Base-by-base conservation (phyloP, 352 stramenopile genomes). In the Phytophthora sp. region DNA sequence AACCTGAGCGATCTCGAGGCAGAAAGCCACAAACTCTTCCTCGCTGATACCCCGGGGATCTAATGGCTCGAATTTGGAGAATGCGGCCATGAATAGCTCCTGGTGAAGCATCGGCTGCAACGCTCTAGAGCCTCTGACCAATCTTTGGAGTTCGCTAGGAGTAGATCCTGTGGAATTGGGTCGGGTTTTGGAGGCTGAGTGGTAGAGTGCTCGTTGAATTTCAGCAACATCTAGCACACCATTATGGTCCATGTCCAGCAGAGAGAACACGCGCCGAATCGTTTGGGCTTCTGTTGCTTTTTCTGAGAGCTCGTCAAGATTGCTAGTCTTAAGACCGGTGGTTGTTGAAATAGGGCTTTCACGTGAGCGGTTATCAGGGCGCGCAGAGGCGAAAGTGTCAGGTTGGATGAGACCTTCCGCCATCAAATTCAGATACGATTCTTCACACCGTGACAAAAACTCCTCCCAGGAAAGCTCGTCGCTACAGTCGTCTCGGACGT, bases 11-110 rank as follows among this genome's bases (percentile, higher is more conserved):
- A 84, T 87, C 49, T 93, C 84, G 2, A 89, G 65, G 38, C 84
- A 93, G 26, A 93, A 91, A 24, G 67, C 69, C 11, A 93, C 77
- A 63, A 93, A 93, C 17, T 93, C 84, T 37, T 89, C 76, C 20
- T 85, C 71, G 5, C 55, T 79, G 45, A 93, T 93, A 1, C 84
- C 84, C 5, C 74, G 74, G 10, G 69, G 69, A 37, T 91, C 78
- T 21, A 77, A 41, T 3, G 84, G 74, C 57, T 89, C 79, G 37
- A 90, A 88, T 26, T 71, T 73, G 1, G 52, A 64, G 41, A 93
- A 91, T 32, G 84, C 84, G 17, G 81, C 69, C 46, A 88, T 75
- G 44, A 93, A 91, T 26, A 78, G 59, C 41, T 79, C 30, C 24
- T 93, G 57, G 13, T 84, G 77, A 8, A 91, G 43, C 43, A 93